phyloP scores from a whole-genome alignment of 257 asterid genomes.

The Jaltomata sinuosa region DNA sequence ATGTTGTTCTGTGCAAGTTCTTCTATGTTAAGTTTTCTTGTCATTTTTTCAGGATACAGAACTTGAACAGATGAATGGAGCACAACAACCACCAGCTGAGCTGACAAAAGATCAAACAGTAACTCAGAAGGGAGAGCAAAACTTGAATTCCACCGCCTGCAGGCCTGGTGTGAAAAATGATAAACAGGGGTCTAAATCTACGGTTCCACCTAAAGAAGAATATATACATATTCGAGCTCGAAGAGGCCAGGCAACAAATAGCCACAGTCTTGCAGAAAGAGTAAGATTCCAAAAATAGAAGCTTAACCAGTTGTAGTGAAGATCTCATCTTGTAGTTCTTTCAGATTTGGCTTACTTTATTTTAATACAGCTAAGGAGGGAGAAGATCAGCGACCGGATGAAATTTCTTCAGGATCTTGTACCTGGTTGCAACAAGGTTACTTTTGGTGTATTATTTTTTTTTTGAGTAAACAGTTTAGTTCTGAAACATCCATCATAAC shows the following conservation, averaged over 20 bases:
- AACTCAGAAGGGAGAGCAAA: slow-evolving; percentile 37
- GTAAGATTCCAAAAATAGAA: slow-evolving; percentile 21
- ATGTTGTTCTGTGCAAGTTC: not conserved
- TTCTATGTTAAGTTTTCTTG: not conserved
- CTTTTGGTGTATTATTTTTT: not conserved
- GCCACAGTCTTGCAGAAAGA: slow-evolving; percentile 99
- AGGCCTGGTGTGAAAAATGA: slow-evolving; percentile 45
- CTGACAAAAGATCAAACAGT: slow-evolving; percentile 26
- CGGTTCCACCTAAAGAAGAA: slow-evolving; percentile 69
- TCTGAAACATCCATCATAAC: not conserved
- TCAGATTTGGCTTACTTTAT: not conserved
- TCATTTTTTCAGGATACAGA: slow-evolving; percentile 28
- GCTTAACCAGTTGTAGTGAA: not conserved
- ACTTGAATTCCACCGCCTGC: slow-evolving; percentile 16
- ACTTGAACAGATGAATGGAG: slow-evolving; percentile 29
- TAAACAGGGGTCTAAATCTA: slow-evolving; percentile 58
- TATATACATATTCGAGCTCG: slow-evolving; percentile 81
- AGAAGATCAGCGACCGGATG: slow-evolving; percentile 96
- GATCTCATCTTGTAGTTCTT: not conserved
- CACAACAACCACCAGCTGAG: slow-evolving; percentile 22
- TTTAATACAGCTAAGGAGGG: slow-evolving; percentile 74
- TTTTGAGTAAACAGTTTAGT: not conserved
- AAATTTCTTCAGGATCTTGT: slow-evolving; percentile 98
- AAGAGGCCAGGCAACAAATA: slow-evolving; percentile 93
- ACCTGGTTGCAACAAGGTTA: slow-evolving; percentile 97